phyloP scores from a whole-genome alignment of 352 stramenopile species.

The Phytopythium montanum region DNA sequence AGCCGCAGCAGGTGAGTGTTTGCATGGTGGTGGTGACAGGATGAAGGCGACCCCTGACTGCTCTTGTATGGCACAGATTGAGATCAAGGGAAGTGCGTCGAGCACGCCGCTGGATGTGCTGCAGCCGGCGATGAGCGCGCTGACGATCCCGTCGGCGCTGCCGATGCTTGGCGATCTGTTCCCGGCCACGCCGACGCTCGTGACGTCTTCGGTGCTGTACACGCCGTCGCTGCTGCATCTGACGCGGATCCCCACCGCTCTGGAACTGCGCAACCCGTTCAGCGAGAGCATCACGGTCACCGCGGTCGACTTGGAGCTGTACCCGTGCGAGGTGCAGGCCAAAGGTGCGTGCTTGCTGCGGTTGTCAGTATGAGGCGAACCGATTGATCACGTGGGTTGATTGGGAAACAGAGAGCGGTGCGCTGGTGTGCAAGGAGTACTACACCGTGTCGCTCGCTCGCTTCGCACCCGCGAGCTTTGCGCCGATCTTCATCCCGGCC shows the following conservation, averaged over 20 bases:
- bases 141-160: slow-evolving; percentile 58
- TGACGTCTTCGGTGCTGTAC: slow-evolving; percentile 75
- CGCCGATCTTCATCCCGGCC: slow-evolving; percentile 72
- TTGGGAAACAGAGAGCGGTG: slow-evolving; percentile 23
- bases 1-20: slow-evolving; percentile 49
- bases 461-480: slow-evolving; percentile 59
- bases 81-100: slow-evolving; percentile 46
- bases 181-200: slow-evolving; percentile 58
- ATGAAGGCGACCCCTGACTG: too few relatives aligned
- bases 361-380: neutral
- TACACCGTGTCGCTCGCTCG: slow-evolving; percentile 55
- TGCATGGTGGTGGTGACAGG: neutral
- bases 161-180: slow-evolving; percentile 65
- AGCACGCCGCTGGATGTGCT: slow-evolving; percentile 64
- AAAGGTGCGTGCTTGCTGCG: slow-evolving; percentile 6
- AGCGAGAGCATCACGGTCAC: slow-evolving; percentile 74
- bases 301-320: slow-evolving; percentile 61
- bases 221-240: slow-evolving; percentile 71
- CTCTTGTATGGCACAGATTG: slow-evolving; percentile 35
- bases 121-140: slow-evolving; percentile 43
- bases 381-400: neutral
- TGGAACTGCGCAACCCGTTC: slow-evolving; percentile 80
- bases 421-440: slow-evolving; percentile 67
- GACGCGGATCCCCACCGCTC: slow-evolving; percentile 58
- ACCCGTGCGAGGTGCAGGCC: slow-evolving; percentile 66